Conservation (phyloP, 176 grass and related monocot species). For the Stipa capillata region DNA sequence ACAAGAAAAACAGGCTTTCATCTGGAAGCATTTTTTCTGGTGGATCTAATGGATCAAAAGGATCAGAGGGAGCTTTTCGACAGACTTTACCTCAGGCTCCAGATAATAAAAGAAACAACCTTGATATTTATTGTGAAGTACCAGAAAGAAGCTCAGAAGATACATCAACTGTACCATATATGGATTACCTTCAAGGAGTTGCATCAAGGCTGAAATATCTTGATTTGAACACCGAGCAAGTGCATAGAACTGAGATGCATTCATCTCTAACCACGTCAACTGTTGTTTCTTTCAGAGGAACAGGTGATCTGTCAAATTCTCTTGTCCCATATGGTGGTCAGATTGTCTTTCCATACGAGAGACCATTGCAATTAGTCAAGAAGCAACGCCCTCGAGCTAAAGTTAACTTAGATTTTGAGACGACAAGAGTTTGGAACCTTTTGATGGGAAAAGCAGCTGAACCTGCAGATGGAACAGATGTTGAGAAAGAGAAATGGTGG, state of each 20-base stretch:
- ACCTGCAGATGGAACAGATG: slow-evolving; percentile 34
- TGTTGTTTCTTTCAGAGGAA: slow-evolving; percentile 20
- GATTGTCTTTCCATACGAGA: slow-evolving; percentile 36
- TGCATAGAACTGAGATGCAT: slow-evolving; percentile 28
- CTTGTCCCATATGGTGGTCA: slow-evolving; percentile 30
- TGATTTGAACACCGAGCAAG: slow-evolving; percentile 30
- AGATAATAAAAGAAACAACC: neutral
- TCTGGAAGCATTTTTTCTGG: neutral
- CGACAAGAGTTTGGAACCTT: slow-evolving; percentile 69
- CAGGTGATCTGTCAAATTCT: slow-evolving; percentile 22
- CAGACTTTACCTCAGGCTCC: neutral
- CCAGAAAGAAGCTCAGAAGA: slow-evolving; percentile 14
- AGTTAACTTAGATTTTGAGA: slow-evolving; percentile 69
- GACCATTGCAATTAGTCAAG: slow-evolving; percentile 28
- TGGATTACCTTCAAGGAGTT: slow-evolving; percentile 26
- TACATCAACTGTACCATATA: slow-evolving; percentile 34
- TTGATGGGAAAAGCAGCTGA: slow-evolving; percentile 51
- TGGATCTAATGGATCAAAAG: slow-evolving; percentile 1
- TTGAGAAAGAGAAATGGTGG: slow-evolving; percentile 58
- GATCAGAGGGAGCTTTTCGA: neutral
- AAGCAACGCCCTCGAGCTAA: slow-evolving; percentile 49
- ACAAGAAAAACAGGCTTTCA: neutral
- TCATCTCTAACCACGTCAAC: neutral
- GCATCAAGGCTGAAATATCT: slow-evolving; percentile 35
- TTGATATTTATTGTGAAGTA: slow-evolving; percentile 17